These are phyloP conservation scores for Aspergillus panamensis DNA, from an alignment of 495 filamentous ascomycete species.

Conservation along the genomic window DNA sequence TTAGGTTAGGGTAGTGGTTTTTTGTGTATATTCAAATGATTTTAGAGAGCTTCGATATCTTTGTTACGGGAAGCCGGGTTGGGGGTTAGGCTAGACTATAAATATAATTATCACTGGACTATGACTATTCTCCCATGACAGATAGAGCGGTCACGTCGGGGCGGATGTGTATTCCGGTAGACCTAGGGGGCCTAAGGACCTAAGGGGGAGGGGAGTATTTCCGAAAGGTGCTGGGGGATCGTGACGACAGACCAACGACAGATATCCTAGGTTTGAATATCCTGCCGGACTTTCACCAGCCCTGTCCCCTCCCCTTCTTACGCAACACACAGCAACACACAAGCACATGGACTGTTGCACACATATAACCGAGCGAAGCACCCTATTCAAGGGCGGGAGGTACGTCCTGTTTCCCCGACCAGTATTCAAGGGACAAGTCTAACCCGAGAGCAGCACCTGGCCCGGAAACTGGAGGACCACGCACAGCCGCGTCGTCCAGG, in stretches of 20 bases:
- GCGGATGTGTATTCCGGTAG: too few relatives aligned
- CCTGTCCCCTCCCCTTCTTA: background rate
- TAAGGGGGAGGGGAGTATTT: too few relatives aligned
- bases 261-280: background rate
- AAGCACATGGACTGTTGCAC: constrained; percentile 8
- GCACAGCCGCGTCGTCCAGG: background rate
- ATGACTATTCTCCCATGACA: too few relatives aligned
- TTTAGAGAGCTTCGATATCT: too few relatives aligned
- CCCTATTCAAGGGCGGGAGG: constrained; percentile 9
- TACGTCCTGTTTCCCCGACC: background rate
- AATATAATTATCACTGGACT: too few relatives aligned
- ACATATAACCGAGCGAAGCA: constrained; percentile 5
- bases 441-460: constrained; percentile 1
- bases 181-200: too few relatives aligned
- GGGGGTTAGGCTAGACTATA: too few relatives aligned
- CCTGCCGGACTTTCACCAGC: background rate
- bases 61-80: too few relatives aligned
- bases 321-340: background rate
- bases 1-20: too few relatives aligned
- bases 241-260: constrained; percentile 4
- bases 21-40: too few relatives aligned
- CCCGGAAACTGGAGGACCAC: constrained; percentile 5
- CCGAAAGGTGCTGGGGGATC: too few relatives aligned
- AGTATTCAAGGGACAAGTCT: background rate
- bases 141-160: too few relatives aligned